Evolutionary conservation across 1,284 basidiomycete species (phyloP).

Genomic region (Pholiota adiposa): DNA sequence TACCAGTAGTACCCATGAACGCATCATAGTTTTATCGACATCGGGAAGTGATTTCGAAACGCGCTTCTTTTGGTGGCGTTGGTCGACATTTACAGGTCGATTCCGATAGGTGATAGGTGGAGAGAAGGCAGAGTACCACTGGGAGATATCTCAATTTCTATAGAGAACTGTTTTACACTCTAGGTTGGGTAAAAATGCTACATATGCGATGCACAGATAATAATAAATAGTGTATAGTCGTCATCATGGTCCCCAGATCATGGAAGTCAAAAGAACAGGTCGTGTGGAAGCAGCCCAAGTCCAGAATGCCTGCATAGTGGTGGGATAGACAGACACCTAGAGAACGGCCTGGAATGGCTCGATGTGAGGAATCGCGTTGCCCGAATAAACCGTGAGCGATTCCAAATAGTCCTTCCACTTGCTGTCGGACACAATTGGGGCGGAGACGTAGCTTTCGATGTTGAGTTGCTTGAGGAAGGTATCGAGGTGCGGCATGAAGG

Average conservation of each 20-base stretch:
- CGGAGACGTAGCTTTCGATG: conserved; percentile 50
- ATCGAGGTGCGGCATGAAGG: conserved; percentile 45
- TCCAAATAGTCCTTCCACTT: conserved; percentile 51
- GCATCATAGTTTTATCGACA: not conserved
- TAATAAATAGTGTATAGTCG: conserved; percentile 8
- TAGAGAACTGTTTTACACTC: not conserved
- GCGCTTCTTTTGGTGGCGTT: not conserved
- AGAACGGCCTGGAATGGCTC: conserved; percentile 41
- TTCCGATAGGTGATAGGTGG: not conserved
- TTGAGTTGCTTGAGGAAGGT: conserved; percentile 45
- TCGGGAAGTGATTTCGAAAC: not conserved
- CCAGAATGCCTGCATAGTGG: not conserved
- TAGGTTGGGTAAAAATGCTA: conserved; percentile 3
- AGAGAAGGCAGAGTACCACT: not conserved
- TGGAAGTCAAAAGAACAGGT: not conserved
- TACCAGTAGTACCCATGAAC: not conserved
- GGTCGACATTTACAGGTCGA: not conserved
- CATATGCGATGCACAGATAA: conserved; percentile 1
- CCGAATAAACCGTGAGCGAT: conserved; percentile 43
- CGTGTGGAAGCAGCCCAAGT: not conserved
- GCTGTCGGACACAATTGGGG: conserved; percentile 54
- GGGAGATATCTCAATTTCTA: not conserved
- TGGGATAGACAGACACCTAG: conserved; percentile 21
- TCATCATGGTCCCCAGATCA: not conserved
- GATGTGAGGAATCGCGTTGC: conserved; percentile 39